Percentiles rank a stretch among this genome's conserved stretches.
These are phyloP conservation scores for Amanita rubescens DNA, from an alignment of 768 basidiomycete genomes.

Conservation along the genomic window DNA sequence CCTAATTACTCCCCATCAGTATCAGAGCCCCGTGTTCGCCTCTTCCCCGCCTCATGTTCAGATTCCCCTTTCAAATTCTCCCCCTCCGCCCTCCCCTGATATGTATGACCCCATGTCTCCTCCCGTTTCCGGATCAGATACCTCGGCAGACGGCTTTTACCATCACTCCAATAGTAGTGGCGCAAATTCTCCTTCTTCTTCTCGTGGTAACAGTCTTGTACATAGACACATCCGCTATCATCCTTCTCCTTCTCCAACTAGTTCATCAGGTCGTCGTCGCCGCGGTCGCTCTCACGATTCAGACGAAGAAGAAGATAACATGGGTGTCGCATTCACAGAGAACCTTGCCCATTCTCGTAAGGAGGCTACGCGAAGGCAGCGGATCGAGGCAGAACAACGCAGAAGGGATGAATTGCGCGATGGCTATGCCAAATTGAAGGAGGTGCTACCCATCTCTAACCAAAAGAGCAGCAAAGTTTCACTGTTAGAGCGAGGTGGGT, in stretches of 20 bases:
- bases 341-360: constrained; percentile 73
- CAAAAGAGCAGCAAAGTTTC: constrained; percentile 91
- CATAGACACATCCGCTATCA: constrained; percentile 72
- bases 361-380: constrained; percentile 76
- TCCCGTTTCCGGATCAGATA: constrained; percentile 85
- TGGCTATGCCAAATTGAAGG: constrained; percentile 83
- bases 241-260: constrained; percentile 75
- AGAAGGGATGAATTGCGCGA: constrained; percentile 85
- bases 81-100: constrained; percentile 71
- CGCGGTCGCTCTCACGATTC: constrained; percentile 71
- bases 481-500: constrained; percentile 76
- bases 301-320: constrained; percentile 66
- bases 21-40: constrained; percentile 52
- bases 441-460: constrained; percentile 79
- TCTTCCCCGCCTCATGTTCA: constrained; percentile 60
- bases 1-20: constrained; percentile 65
- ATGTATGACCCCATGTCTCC: constrained; percentile 82
- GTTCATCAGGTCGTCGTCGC: constrained; percentile 62
- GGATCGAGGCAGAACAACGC: constrained; percentile 87
- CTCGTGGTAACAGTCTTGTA: constrained; percentile 67
- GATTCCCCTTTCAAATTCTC: constrained; percentile 59
- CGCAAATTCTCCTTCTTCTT: constrained; percentile 73
- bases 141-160: constrained; percentile 77
- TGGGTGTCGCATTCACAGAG: constrained; percentile 63
- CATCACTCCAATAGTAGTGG: constrained; percentile 74